These are phyloP conservation scores for Grammothele lineata DNA, from an alignment of 768 basidiomycete genomes.

Conservation along the genomic window DNA sequence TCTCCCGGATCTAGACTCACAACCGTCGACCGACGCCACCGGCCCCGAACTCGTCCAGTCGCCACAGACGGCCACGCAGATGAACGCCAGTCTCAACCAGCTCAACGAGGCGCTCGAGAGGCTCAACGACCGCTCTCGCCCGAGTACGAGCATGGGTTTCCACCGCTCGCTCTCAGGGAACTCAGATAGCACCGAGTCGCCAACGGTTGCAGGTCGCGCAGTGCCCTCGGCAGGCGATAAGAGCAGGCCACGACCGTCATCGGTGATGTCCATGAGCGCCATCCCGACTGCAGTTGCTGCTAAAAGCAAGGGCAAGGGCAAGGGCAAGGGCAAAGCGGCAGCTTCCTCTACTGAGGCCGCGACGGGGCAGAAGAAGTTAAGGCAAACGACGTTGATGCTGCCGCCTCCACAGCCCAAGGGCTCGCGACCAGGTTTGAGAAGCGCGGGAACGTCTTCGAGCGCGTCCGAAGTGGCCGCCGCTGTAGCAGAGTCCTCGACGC, in stretches of 20 bases:
- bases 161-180: not conserved
- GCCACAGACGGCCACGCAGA: no score
- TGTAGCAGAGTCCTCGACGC: not conserved
- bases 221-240: no score
- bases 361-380: constrained; percentile 1
- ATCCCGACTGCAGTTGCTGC: not conserved
- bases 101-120: not conserved
- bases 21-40: no score
- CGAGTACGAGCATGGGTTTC: not conserved
- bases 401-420: constrained; percentile 18
- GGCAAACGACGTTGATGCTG: constrained; percentile 18
- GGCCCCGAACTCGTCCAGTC: no score
- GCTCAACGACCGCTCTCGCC: not conserved
- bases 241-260: no score
- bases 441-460: not conserved
- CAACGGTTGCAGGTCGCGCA: no score
- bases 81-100: not conserved
- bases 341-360: not conserved
- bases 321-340: constrained; percentile 1
- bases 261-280: not conserved
- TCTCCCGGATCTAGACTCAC: no score
- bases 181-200: not conserved
- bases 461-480: not conserved
- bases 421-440: not conserved
- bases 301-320: no score